Evolutionary conservation across 2,329 filamentous ascomycete species (phyloP).

Genomic region (Aureobasidium pullulans): DNA sequence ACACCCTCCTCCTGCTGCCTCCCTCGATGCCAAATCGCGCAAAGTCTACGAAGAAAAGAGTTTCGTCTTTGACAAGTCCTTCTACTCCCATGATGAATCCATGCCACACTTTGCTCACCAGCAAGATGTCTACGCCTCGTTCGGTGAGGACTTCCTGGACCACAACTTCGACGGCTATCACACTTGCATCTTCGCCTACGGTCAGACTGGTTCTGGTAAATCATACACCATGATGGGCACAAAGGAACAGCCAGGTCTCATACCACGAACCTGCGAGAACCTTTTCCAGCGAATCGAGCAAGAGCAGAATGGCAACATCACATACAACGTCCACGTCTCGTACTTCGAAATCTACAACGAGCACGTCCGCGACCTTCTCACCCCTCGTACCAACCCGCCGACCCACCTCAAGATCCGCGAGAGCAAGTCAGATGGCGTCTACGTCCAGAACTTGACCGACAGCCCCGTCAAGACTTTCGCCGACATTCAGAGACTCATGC

Average conservation of each 20-base stretch:
- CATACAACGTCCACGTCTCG: conserved; percentile 92
- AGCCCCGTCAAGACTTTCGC: conserved; percentile 79
- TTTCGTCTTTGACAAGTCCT: conserved; percentile 96
- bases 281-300: conserved; percentile 88
- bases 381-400: conserved; percentile 69
- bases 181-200: conserved; percentile 98
- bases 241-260: conserved; percentile 76
- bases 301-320: conserved; percentile 80
- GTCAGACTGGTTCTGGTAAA: conserved; percentile 95
- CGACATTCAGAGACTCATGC: conserved; percentile 88
- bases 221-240: conserved; percentile 98
- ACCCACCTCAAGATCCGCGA: conserved; percentile 97
- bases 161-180: conserved; percentile 99
- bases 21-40: conserved; percentile 48
- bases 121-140: conserved; percentile 84
- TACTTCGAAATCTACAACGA: conserved; percentile 99
- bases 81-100: conserved; percentile 81
- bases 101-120: conserved; percentile 87
- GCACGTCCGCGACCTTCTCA: conserved; percentile 88
- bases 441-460: conserved; percentile 93
- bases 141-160: conserved; percentile 94
- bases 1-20: conserved; percentile 49
- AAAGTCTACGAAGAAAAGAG: conserved; percentile 78
- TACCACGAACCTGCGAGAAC: conserved; percentile 91
- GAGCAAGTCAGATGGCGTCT: conserved; percentile 88